Conservation (phyloP, 129 eudicot species). For the Lactuca saligna region DNA sequence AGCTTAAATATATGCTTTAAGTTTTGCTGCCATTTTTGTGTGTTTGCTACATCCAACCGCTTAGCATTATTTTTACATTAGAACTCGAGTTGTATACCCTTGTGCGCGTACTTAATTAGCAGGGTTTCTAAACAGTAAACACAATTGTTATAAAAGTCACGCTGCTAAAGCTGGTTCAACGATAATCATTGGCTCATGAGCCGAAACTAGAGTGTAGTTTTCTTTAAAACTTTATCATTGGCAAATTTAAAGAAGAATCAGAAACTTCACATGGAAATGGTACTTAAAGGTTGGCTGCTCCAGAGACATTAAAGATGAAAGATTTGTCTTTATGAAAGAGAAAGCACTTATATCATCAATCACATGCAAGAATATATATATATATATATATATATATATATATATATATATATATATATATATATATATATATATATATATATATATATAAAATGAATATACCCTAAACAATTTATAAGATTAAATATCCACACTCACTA, state of each 20-base stretch:
- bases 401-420: too few relatives aligned
- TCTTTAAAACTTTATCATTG: conserved; percentile 11
- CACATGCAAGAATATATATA: background rate
- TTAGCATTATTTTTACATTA: too few relatives aligned
- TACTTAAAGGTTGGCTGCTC: conserved; percentile 8
- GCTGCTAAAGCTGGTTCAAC: background rate
- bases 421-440: too few relatives aligned
- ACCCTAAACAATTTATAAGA: too few relatives aligned
- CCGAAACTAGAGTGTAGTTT: background rate
- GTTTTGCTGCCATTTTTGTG: background rate
- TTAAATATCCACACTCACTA: too few relatives aligned
- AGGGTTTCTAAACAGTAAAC: background rate
- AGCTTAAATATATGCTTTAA: too few relatives aligned
- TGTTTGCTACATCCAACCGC: background rate
- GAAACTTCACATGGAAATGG: conserved; percentile 14
- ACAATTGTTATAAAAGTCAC: background rate
- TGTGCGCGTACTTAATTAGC: background rate
- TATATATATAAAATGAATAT: too few relatives aligned
- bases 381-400: too few relatives aligned
- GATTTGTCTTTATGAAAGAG: conserved; percentile 12
- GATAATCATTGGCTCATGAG: background rate
- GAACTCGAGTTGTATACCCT: background rate
- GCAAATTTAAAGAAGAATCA: conserved; percentile 5
- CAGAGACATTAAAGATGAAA: conserved; percentile 3
- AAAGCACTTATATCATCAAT: background rate